These are phyloP conservation scores for Fraxinus angustifolia DNA, from an alignment of 305 asterid genomes.

Conservation along the genomic window DNA sequence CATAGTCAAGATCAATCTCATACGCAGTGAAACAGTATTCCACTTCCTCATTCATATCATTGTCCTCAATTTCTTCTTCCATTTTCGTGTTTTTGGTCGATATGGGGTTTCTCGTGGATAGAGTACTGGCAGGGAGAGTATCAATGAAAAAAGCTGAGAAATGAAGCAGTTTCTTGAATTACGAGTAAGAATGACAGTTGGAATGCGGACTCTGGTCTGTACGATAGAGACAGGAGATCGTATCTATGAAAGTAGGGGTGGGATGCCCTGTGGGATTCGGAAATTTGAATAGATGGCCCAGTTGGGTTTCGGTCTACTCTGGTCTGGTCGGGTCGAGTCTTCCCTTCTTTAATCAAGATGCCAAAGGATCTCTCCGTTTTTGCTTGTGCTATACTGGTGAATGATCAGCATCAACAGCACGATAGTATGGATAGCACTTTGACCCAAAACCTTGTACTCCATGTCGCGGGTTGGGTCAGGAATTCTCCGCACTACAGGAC, in stretches of 20 bases:
- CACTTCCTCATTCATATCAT: conserved; percentile 23
- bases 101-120: conserved; percentile 1
- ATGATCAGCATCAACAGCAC: too few species aligned
- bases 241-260: not conserved
- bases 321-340: too few species aligned
- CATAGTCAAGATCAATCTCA: conserved; percentile 90
- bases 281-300: too few species aligned
- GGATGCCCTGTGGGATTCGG: not conserved
- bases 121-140: not conserved
- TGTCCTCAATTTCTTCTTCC: conserved; percentile 55
- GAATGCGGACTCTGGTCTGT: conserved; percentile 31
- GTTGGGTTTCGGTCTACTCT: too few species aligned
- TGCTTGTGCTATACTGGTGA: too few species aligned
- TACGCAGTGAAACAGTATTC: conserved; percentile 59
- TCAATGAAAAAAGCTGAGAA: conserved; percentile 16
- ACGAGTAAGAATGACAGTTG: conserved; percentile 39
- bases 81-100: conserved; percentile 21
- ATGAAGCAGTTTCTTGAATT: conserved; percentile 18
- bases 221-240: conserved; percentile 37
- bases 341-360: too few species aligned
- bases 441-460: too few species aligned
- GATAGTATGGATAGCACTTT: too few species aligned
- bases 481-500: too few species aligned
- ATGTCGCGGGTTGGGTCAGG: too few species aligned
- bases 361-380: too few species aligned